These are phyloP conservation scores for Phytophthora palmivora DNA, from an alignment of 352 stramenopile species.

Conservation along the genomic window DNA sequence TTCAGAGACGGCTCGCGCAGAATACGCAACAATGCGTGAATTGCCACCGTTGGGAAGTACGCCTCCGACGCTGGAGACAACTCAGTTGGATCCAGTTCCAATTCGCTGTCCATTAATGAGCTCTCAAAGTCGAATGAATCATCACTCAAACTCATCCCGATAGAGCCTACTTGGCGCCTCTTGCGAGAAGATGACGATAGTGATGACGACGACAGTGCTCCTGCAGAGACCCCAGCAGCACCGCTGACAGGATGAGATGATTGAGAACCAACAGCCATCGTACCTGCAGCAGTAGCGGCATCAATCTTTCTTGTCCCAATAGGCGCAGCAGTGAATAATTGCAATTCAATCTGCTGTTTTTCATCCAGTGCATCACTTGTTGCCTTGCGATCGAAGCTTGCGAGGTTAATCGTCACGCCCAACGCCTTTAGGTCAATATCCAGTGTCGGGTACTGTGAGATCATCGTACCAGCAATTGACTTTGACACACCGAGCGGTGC, in stretches of 20 bases:
- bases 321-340: conserved; percentile 86
- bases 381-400: conserved; percentile 60
- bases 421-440: conserved; percentile 71
- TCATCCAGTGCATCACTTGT: conserved; percentile 76
- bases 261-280: conserved; percentile 31
- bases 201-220: conserved; percentile 18
- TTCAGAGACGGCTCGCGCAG: conserved; percentile 96
- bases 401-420: conserved; percentile 59
- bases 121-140: conserved; percentile 78
- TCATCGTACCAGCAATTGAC: conserved; percentile 7
- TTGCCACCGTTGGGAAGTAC: conserved; percentile 98
- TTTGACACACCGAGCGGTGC: conserved; percentile 23
- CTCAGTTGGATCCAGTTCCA: conserved; percentile 70
- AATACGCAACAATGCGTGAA: conserved; percentile 96
- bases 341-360: conserved; percentile 89
- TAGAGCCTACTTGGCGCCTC: conserved; percentile 33
- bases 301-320: conserved; percentile 81
- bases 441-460: conserved; percentile 54
- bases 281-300: conserved; percentile 29
- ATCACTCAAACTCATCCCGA: conserved; percentile 39
- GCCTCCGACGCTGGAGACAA: conserved; percentile 86
- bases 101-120: conserved; percentile 64
- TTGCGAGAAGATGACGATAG: conserved; percentile 32
- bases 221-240: conserved; percentile 25
- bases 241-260: conserved; percentile 37